These are phyloP conservation scores for Phytophthora aleatoria DNA, from an alignment of 352 stramenopile genomes.

Conservation along the genomic window DNA sequence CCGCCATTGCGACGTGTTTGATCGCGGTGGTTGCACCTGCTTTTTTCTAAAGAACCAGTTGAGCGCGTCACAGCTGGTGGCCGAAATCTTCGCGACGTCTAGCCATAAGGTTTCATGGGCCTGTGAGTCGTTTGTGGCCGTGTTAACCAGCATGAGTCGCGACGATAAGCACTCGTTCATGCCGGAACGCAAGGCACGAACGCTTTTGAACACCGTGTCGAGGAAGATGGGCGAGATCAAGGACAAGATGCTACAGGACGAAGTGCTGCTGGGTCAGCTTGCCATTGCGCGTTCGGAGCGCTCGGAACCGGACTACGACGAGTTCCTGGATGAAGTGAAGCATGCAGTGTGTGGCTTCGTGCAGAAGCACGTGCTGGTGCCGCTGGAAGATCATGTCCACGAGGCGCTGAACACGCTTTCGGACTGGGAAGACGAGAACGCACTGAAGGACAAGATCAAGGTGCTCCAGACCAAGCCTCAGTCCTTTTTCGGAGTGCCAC, in stretches of 20 bases:
- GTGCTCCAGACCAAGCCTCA: constrained; percentile 55
- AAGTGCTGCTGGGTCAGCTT: constrained; percentile 44
- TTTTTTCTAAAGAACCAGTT: constrained; percentile 44
- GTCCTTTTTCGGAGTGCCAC: constrained; percentile 59
- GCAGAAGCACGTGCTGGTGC: constrained; percentile 56
- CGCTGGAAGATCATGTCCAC: constrained; percentile 66
- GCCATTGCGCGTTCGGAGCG: constrained; percentile 33
- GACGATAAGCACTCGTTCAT: constrained; percentile 47
- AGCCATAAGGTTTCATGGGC: constrained; percentile 38
- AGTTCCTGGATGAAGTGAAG: constrained; percentile 66
- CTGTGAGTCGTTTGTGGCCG: constrained; percentile 44
- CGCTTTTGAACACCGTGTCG: constrained; percentile 51
- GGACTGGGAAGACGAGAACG: constrained; percentile 51
- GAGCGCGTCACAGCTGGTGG: constrained; percentile 49
- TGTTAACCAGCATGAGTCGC: constrained; percentile 43
- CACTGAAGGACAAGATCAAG: constrained; percentile 60
- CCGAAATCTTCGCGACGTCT: constrained; percentile 44
- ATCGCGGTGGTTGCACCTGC: constrained; percentile 47
- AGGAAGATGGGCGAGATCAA: constrained; percentile 63
- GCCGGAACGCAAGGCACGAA: constrained; percentile 48
- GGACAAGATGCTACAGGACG: constrained; percentile 49
- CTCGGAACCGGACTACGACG: constrained; percentile 54
- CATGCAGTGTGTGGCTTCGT: constrained; percentile 56
- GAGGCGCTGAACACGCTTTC: constrained; percentile 58
- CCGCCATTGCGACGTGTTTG: constrained; percentile 47